Percentiles rank a stretch among this genome's conserved stretches.
These are phyloP conservation scores for Cyberlindnera maritima DNA, from an alignment of 805 yeast species.

Conservation along the genomic window DNA sequence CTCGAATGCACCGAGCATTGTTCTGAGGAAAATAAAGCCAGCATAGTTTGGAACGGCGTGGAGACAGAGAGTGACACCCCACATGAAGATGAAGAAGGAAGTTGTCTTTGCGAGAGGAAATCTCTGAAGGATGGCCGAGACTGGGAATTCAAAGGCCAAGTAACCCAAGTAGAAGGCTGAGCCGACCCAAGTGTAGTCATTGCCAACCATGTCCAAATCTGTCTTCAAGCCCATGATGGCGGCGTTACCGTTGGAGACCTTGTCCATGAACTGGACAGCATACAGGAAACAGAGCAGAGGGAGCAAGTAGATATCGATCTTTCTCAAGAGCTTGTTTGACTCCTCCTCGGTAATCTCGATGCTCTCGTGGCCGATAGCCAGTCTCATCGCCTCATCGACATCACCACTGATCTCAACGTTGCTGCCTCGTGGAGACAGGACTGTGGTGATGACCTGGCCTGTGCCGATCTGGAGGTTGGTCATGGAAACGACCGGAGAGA, in stretches of 20 bases:
- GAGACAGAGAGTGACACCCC: constrained; percentile 56
- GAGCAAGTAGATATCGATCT: constrained; percentile 8
- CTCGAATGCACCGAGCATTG: constrained; percentile 50
- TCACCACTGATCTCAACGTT: constrained; percentile 8
- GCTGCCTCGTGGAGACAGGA: constrained; percentile 7
- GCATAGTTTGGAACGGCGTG: constrained; percentile 38
- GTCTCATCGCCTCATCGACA: constrained; percentile 13
- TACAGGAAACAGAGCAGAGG: constrained; percentile 10
- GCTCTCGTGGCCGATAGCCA: constrained; percentile 4
- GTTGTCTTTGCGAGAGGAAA: constrained; percentile 54
- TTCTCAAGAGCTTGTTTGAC: constrained; percentile 5
- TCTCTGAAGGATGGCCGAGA: constrained; percentile 45
- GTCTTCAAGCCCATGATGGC: constrained; percentile 48
- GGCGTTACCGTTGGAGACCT: constrained; percentile 32
- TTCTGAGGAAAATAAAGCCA: constrained; percentile 45
- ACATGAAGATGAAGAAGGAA: constrained; percentile 44
- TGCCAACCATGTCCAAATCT: constrained; percentile 44
- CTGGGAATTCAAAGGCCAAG: constrained; percentile 52
- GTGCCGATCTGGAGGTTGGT: constrained; percentile 10
- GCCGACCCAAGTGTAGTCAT: constrained; percentile 52
- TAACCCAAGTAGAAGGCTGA: constrained; percentile 64
- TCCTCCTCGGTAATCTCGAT: constrained; percentile 7
- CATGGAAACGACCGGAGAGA: constrained; percentile 12
- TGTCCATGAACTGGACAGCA: constrained; percentile 13
- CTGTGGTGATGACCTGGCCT: constrained; percentile 10